Base-by-base conservation (phyloP, 2,329 filamentous ascomycete species). In the Trichophyton rubrum region DNA sequence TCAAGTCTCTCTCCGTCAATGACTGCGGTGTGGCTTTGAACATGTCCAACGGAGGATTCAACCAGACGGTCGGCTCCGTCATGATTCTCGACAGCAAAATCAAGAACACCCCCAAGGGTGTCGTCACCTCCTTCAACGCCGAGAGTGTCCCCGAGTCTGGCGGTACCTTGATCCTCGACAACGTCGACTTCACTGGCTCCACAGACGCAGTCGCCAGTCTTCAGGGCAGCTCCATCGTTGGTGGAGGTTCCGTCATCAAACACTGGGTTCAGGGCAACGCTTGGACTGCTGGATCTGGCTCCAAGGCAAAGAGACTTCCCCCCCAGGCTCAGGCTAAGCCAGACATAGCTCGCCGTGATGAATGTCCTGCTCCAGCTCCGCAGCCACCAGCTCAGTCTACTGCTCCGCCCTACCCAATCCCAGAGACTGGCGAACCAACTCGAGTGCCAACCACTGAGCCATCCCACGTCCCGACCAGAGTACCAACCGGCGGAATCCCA, bases 31-130 rank as follows among this genome's bases (percentile, higher is more conserved):
- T 91, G 43, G 90, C 88, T 60, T 77, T 95, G 64, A 87, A 95
- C 74, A 89, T 95, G 84, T 82, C 86, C 59, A 82, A 81, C 66
- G 81, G 83, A 56, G 82, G 79, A 27, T 71, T 77, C 35, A 55
- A 79, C 66, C 88, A 93, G 76, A 87, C 84, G 9, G 90, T 96
- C 59, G 93, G 93, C 60, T 96, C 92, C 0, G 82, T 96, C 53
- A 74, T 96, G 60, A 75, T 96, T 56, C 77, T 91, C 59, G 92
- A 97, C 78, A 91, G 86, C 77, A 84, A 80, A 66, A 84, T 96
- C 68, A 82, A 79, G 65, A 86, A 88, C 74, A 92, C 89, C 1
- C 82, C 82, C 1, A 82, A 89, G 60, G 92, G 88, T 66, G 80
- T 96, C 68, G 83, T 83, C 67, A 92, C 90, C 27, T 83, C 86